Evolutionary conservation across 345 rosid genomes (phyloP).

Genomic region (Dovyalis caffra): DNA sequence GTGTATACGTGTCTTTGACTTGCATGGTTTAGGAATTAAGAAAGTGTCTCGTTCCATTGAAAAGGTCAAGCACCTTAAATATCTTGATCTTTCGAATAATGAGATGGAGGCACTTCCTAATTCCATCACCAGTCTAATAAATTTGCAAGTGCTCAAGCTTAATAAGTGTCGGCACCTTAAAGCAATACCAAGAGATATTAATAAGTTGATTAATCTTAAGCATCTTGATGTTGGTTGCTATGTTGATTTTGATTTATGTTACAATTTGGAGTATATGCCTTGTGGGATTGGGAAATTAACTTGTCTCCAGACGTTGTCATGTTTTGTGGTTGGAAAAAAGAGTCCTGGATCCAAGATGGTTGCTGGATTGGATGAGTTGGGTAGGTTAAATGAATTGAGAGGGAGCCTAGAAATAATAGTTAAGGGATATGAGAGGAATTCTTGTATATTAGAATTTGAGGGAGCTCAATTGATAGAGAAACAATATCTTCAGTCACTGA

Average conservation of each 20-base stretch:
- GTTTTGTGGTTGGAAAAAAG: neutral
- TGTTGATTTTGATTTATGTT: neutral
- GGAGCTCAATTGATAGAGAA: slow-evolving; percentile 6
- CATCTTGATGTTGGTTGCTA: neutral
- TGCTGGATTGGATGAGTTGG: neutral
- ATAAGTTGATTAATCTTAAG: neutral
- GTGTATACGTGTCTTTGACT: no score
- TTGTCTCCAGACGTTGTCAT: slow-evolving; percentile 3
- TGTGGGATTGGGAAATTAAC: slow-evolving; percentile 3
- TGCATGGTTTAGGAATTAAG: neutral
- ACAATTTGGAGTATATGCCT: slow-evolving; percentile 1
- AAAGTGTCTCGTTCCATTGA: neutral
- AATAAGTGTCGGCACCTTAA: neutral
- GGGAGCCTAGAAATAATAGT: neutral
- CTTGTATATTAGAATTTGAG: neutral
- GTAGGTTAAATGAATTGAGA: neutral
- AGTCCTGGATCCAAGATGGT: neutral
- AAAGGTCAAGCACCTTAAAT: slow-evolving; percentile 11
- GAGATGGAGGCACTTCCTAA: slow-evolving; percentile 11
- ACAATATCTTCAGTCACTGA: neutral
- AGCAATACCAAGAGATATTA: neutral
- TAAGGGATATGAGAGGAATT: neutral
- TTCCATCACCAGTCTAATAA: neutral
- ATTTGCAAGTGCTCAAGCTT: slow-evolving; percentile 18
- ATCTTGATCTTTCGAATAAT: slow-evolving; percentile 20